A percentile compares a stretch with the other conserved stretches of the same genome.
These are phyloP conservation scores for Candida germanica DNA, from an alignment of 805 yeast species.

Conservation along the genomic window DNA sequence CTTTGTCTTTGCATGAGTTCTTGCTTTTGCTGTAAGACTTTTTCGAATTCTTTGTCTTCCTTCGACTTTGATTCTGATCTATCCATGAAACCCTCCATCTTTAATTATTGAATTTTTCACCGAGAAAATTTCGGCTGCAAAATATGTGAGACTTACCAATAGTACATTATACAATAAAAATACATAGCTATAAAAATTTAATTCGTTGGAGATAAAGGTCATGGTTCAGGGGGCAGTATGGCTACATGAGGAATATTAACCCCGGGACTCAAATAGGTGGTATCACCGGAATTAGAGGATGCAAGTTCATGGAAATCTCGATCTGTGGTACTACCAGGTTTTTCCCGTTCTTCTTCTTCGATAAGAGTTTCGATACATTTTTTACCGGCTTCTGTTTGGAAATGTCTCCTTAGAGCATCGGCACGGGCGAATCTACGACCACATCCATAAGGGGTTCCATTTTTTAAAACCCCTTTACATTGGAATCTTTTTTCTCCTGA, in stretches of 20 bases:
- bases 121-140: no score
- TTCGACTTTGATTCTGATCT: slow-evolving; percentile 18
- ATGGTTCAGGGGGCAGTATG: slow-evolving; percentile 35
- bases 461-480: slow-evolving; percentile 62
- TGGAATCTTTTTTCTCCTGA: slow-evolving; percentile 72
- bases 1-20: slow-evolving; percentile 30
- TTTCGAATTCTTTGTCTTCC: slow-evolving; percentile 26
- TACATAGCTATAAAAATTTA: slow-evolving; percentile 5
- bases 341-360: slow-evolving; percentile 39
- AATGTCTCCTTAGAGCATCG: slow-evolving; percentile 44
- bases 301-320: not conserved
- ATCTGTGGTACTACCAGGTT: slow-evolving; percentile 5
- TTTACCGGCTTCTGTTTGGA: slow-evolving; percentile 47
- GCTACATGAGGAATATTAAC: slow-evolving; percentile 31
- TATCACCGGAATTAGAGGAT: slow-evolving; percentile 8
- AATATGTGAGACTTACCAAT: not conserved
- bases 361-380: slow-evolving; percentile 38
- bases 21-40: slow-evolving; percentile 27
- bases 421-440: slow-evolving; percentile 46
- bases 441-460: slow-evolving; percentile 50
- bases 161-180: slow-evolving; percentile 7
- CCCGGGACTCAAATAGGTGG: slow-evolving; percentile 15
- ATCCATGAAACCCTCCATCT: slow-evolving; percentile 20
- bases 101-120: not conserved
- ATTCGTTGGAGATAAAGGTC: not conserved